A percentile compares a stretch with the other conserved stretches of the same genome.
Conservation (phyloP, 805 yeast species). For the Cyberlindnera suaveolens region DNA sequence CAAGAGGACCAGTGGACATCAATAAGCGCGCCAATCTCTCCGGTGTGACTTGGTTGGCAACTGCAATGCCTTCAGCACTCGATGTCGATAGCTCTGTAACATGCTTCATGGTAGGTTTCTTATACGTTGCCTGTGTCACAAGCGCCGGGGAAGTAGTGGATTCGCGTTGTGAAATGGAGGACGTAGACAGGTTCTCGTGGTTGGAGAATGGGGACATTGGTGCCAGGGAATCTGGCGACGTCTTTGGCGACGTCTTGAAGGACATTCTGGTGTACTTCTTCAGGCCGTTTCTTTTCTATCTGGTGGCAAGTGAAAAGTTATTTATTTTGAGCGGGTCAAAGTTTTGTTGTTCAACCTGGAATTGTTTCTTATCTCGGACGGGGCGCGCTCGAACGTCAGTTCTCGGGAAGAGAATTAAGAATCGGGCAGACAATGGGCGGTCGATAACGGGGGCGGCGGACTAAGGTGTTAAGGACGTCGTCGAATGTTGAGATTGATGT, state of each 20-base stretch:
- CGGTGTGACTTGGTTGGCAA: conserved; percentile 81
- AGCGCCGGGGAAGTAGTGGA: conserved; percentile 20
- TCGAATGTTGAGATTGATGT: too few species aligned
- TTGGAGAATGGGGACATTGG: conserved; percentile 25
- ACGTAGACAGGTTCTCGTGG: conserved; percentile 11
- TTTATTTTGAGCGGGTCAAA: neutral
- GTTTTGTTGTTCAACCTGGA: too few species aligned
- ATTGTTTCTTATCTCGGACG: too few species aligned
- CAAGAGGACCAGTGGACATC: conserved; percentile 74
- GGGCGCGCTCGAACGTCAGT: too few species aligned
- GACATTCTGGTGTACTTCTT: conserved; percentile 1
- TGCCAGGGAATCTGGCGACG: conserved; percentile 20
- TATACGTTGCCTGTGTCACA: conserved; percentile 22
- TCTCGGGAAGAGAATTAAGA: too few species aligned
- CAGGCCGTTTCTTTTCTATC: neutral
- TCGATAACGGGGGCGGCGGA: too few species aligned
- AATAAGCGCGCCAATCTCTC: conserved; percentile 65
- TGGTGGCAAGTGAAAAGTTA: too few species aligned
- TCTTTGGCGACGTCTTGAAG: conserved; percentile 5
- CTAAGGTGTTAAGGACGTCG: too few species aligned
- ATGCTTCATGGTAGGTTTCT: conserved; percentile 23
- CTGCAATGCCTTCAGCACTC: conserved; percentile 82
- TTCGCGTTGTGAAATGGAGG: conserved; percentile 9
- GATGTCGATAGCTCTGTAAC: conserved; percentile 54
- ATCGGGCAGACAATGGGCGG: too few species aligned